These are phyloP conservation scores for Moniliophthora roreri DNA, from an alignment of 1,284 basidiomycete genomes.

Conservation along the genomic window DNA sequence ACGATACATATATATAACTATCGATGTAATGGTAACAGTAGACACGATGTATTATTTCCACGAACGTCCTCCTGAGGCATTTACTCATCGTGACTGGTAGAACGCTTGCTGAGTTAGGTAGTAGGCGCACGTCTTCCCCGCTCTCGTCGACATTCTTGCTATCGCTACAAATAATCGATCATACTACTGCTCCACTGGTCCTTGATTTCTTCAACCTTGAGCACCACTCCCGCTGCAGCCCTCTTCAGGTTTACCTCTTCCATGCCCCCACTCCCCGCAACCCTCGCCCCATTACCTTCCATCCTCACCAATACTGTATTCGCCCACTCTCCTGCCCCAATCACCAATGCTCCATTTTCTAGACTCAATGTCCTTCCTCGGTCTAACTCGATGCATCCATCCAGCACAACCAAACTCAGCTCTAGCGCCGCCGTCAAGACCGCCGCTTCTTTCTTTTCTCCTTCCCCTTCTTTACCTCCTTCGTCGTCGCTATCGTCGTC, in stretches of 20 bases:
- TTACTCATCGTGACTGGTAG: too few species aligned
- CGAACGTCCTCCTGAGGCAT: too few species aligned
- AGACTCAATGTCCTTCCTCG: constrained; percentile 73
- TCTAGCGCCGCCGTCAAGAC: constrained; percentile 78
- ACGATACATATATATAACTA: too few species aligned
- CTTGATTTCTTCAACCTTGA: constrained; percentile 78
- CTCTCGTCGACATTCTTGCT: background rate
- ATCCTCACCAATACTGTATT: constrained; percentile 63
- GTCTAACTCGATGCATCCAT: constrained; percentile 75
- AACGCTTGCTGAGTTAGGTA: too few species aligned
- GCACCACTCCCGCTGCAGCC: constrained; percentile 75
- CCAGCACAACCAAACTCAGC: constrained; percentile 74
- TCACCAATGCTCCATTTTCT: constrained; percentile 70
- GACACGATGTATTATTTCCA: too few species aligned
- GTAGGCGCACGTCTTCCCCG: too few species aligned
- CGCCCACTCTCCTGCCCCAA: constrained; percentile 83
- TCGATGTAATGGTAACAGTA: too few species aligned
- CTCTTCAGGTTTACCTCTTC: constrained; percentile 60
- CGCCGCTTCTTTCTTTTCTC: constrained; percentile 55
- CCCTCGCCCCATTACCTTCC: constrained; percentile 58
- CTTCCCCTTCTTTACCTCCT: constrained; percentile 17
- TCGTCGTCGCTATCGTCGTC: constrained; percentile 43
- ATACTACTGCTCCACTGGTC: constrained; percentile 78
- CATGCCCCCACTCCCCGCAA: constrained; percentile 65
- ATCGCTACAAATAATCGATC: constrained; percentile 23